Conservation (phyloP, 441 rosid genomes). For the Arabidopsis lyrata region DNA sequence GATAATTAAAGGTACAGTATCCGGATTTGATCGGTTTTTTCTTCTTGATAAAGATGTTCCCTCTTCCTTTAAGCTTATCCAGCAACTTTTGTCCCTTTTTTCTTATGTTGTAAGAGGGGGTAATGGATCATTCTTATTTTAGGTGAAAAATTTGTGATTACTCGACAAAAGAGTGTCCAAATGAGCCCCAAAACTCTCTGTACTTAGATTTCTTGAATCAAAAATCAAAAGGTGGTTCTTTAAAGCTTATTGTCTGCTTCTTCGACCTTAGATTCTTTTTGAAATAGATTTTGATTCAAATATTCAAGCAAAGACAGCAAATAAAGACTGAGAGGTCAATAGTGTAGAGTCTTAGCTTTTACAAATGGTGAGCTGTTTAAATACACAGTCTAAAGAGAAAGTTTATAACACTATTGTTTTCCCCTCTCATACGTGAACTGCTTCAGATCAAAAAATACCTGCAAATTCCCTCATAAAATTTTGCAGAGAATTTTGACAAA, state of each 20-base stretch:
- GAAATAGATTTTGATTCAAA: constrained; percentile 8
- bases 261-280: constrained; percentile 5
- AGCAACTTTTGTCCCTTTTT: constrained; percentile 34
- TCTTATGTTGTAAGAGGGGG: constrained; percentile 31
- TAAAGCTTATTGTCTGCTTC: constrained; percentile 1
- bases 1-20: constrained; percentile 45
- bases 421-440: constrained; percentile 17
- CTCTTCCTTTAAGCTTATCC: constrained; percentile 21
- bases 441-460: constrained; percentile 35
- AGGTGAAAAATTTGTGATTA: constrained; percentile 33
- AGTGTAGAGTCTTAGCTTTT: constrained; percentile 26
- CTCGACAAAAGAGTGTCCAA: constrained; percentile 27
- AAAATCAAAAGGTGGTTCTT: not conserved
- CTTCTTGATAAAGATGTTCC: constrained; percentile 36
- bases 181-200: constrained; percentile 15
- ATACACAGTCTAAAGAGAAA: constrained; percentile 24
- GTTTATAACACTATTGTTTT: constrained; percentile 33
- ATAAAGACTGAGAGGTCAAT: constrained; percentile 20
- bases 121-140: constrained; percentile 30
- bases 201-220: constrained; percentile 19
- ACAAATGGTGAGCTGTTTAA: constrained; percentile 34
- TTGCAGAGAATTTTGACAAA: constrained; percentile 39
- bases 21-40: constrained; percentile 36
- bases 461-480: constrained; percentile 35
- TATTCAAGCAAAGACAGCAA: constrained; percentile 27